Percentiles rank a stretch among this genome's conserved stretches.
Conservation (phyloP, 2,329 filamentous ascomycete genomes). For the Parastagonospora avenae region DNA sequence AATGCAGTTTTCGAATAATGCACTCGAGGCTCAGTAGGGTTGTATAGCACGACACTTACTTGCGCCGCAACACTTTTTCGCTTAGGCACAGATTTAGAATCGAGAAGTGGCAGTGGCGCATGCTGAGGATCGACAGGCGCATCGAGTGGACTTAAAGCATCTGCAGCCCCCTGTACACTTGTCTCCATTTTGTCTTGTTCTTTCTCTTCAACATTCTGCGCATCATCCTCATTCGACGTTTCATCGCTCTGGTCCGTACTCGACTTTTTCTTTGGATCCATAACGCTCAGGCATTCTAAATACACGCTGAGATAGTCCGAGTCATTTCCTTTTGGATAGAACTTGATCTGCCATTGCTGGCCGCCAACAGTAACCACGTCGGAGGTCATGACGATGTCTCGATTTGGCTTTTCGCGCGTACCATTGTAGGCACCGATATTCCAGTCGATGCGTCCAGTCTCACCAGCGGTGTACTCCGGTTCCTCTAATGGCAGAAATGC, state of each 20-base stretch:
- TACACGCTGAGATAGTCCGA: conserved; percentile 65
- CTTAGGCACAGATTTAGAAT: conserved; percentile 41
- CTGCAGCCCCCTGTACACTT: conserved; percentile 2
- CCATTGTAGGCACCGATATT: conserved; percentile 63
- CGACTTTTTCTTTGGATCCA: conserved; percentile 22
- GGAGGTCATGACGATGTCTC: conserved; percentile 63
- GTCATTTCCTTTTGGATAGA: conserved; percentile 66
- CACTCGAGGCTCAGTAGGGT: conserved; percentile 65
- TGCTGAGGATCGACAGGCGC: conserved; percentile 31
- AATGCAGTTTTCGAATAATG: conserved; percentile 61
- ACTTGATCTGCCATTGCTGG: conserved; percentile 69
- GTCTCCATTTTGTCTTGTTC: conserved; percentile 14
- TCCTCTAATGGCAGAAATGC: conserved; percentile 63
- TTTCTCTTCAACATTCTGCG: conserved; percentile 1
- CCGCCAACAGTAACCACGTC: conserved; percentile 61
- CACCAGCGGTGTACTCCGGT: conserved; percentile 60
- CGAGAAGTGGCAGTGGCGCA: conserved; percentile 45
- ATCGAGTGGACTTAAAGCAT: neutral
- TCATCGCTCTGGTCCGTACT: conserved; percentile 5
- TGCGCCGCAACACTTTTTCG: conserved; percentile 60
- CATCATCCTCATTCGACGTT: neutral
- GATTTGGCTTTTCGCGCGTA: conserved; percentile 64
- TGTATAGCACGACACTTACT: conserved; percentile 66
- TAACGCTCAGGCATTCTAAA: conserved; percentile 63
- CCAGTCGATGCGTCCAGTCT: conserved; percentile 64